Evolutionary conservation across 2,329 filamentous ascomycete species (phyloP), one percentile per base, ranked within the genome.

Genomic region (Colletotrichum australisinense): DNA sequence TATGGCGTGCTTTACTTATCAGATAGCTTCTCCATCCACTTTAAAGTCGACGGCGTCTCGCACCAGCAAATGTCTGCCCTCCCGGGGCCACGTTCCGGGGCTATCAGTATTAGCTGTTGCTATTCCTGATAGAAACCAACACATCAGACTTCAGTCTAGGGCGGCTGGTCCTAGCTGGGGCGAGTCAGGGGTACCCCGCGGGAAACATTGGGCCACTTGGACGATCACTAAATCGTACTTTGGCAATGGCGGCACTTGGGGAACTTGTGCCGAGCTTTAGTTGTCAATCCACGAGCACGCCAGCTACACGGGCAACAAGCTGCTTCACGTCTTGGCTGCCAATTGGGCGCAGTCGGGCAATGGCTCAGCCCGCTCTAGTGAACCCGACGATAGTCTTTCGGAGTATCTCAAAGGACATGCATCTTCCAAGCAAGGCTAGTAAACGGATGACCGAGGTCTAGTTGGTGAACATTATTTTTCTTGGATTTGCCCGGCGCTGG

Each of bases 171-270:
- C 28, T 24, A 24, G 30, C 46, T 58, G 38, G 53, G 57, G 65
- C 30, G 42, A 66, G 35, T 57, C 63, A 56, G 59, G 65, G 59
- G 38, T 72, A 55, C 58, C 59, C 65, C 53, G 42, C 59, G 70
- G 66, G 16, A 59, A 63, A 59, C 30, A 32, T 16, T 35, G 26
- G 49, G 35, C 42, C 42, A 52, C 66, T 30, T 42, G 32, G 70
- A 30, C 70, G n/a, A 55, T 73, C 53, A 9, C 32, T 64, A 53
- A 12, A 28, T 42, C 22, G 55, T 58, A 22, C 30, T 64, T 53
- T 52, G 58, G 69, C 65, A 72, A 69, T n/a, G 46, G 26, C 66
- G 66, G 66, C 65, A 64, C 30, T 63, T 72, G 38, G 38, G 58
- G 6, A 55, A 53, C 38, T 59, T 42, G 22, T 69, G 65, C 69